These are phyloP conservation scores for Stachybotrys echinatus DNA, from an alignment of 2,329 filamentous ascomycete species.

Conservation along the genomic window DNA sequence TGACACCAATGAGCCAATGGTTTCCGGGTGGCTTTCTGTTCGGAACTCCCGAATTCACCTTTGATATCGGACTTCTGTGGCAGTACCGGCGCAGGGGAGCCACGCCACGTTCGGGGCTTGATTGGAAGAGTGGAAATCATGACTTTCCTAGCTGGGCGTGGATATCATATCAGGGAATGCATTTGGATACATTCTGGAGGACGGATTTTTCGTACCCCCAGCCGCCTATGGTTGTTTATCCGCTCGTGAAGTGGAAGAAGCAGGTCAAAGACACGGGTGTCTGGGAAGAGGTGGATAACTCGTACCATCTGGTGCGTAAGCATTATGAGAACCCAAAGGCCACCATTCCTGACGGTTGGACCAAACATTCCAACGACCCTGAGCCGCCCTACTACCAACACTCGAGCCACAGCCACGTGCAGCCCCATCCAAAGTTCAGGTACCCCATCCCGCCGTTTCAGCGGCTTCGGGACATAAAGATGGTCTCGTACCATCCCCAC, in stretches of 20 bases:
- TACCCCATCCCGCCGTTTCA: constrained; percentile 4
- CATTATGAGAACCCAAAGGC: constrained; percentile 3
- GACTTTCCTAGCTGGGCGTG: constrained; percentile 6
- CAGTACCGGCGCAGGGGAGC: constrained; percentile 4
- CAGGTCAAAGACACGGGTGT: constrained; percentile 2
- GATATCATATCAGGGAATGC: constrained; percentile 5
- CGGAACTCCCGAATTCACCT: constrained; percentile 4
- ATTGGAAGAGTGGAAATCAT: neutral
- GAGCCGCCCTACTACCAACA: constrained; percentile 4
- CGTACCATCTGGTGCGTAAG: constrained; percentile 5
- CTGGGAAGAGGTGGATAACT: constrained; percentile 6
- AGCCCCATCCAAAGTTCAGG: constrained; percentile 1
- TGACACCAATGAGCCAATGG: constrained; percentile 4
- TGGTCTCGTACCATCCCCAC: neutral
- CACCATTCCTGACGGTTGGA: constrained; percentile 4
- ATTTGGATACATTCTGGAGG: constrained; percentile 3
- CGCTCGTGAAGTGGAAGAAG: constrained; percentile 4
- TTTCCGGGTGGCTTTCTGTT: constrained; percentile 2
- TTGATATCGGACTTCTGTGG: constrained; percentile 5
- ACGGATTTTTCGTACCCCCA: constrained; percentile 4
- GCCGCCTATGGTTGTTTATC: neutral
- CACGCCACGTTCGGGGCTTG: neutral
- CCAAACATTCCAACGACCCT: constrained; percentile 1
- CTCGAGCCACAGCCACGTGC: neutral
- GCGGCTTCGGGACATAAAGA: neutral